Evolutionary conservation across 108 stramenopile genomes (phyloP).

Genomic region (Asterionellopsis glacialis): DNA sequence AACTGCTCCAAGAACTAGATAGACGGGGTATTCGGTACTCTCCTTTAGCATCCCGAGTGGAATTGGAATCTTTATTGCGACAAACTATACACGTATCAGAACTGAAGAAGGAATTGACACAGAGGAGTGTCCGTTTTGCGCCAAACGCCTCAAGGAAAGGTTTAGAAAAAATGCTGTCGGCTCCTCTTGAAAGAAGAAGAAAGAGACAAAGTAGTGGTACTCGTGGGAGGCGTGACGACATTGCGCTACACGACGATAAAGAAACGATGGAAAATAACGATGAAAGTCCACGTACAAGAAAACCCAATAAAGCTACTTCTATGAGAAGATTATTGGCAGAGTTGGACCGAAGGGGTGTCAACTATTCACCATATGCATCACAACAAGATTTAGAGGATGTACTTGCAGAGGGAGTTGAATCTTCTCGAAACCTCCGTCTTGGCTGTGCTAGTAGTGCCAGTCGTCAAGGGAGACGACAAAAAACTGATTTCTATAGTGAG

Average conservation of each 20-base stretch:
- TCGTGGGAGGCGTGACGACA: too few relatives aligned
- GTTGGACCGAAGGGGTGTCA: not conserved
- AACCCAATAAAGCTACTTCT: not conserved
- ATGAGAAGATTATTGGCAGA: not conserved
- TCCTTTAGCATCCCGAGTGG: not conserved
- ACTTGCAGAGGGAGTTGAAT: not conserved
- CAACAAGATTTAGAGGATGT: slow-evolving; percentile 1
- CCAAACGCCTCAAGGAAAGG: not conserved
- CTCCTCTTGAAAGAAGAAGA: not conserved
- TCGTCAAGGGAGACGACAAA: too few relatives aligned
- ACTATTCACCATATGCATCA: slow-evolving; percentile 1
- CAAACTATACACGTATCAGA: not conserved
- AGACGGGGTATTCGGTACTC: not conserved
- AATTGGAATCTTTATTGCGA: slow-evolving; percentile 2
- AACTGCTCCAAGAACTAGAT: slow-evolving; percentile 1
- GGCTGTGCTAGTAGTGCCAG: not conserved
- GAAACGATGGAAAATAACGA: not conserved
- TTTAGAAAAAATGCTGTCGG: not conserved
- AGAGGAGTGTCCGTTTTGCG: not conserved
- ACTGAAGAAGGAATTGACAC: not conserved
- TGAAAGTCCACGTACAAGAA: not conserved
- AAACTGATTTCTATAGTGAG: too few relatives aligned
- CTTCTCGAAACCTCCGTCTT: not conserved
- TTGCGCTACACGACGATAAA: not conserved
- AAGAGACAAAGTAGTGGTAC: not conserved